Conservation (phyloP, 352 stramenopile genomes). For the Globisporangium cystogenes region DNA sequence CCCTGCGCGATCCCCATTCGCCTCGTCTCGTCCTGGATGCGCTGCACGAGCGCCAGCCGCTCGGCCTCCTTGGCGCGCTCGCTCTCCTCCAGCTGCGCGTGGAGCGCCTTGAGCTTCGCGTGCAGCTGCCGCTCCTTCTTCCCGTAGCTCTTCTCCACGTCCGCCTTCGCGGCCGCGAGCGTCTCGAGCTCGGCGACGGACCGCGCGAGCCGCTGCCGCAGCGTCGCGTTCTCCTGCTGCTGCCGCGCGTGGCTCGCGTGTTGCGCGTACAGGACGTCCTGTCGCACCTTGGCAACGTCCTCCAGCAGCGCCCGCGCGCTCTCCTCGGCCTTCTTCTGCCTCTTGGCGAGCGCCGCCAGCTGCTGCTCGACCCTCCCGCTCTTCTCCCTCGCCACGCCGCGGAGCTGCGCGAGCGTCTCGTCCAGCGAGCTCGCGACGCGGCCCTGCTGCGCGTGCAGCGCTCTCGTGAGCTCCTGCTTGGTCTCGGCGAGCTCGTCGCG, state of each 20-base stretch:
- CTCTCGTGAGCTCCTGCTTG: conserved; percentile 49
- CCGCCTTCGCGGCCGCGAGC: conserved; percentile 28
- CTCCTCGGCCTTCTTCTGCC: conserved; percentile 58
- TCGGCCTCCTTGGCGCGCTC: conserved; percentile 47
- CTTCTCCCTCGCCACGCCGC: conserved; percentile 35
- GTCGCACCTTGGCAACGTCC: conserved; percentile 32
- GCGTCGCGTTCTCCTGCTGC: conserved; percentile 29
- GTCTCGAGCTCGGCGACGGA: conserved; percentile 44
- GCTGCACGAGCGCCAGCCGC: conserved; percentile 45
- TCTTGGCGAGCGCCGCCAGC: conserved; percentile 38
- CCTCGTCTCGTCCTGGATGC: conserved; percentile 53
- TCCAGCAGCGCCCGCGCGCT: conserved; percentile 33
- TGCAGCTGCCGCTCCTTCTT: conserved; percentile 49
- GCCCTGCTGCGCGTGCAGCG: conserved; percentile 43
- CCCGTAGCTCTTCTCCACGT: conserved; percentile 41
- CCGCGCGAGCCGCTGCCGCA: conserved; percentile 45
- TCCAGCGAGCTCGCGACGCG: conserved; percentile 39
- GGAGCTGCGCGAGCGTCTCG: conserved; percentile 45
- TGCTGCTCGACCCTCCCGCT: conserved; percentile 47
- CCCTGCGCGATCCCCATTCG: conserved; percentile 60
- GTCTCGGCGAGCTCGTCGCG: conserved; percentile 51
- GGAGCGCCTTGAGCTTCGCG: conserved; percentile 44
- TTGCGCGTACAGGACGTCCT: conserved; percentile 26
- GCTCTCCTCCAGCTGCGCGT: conserved; percentile 28
- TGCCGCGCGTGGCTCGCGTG: conserved; percentile 12